These are phyloP conservation scores for Psidium friedrichsthalianum DNA, from an alignment of 345 rosid species.

Conservation along the genomic window DNA sequence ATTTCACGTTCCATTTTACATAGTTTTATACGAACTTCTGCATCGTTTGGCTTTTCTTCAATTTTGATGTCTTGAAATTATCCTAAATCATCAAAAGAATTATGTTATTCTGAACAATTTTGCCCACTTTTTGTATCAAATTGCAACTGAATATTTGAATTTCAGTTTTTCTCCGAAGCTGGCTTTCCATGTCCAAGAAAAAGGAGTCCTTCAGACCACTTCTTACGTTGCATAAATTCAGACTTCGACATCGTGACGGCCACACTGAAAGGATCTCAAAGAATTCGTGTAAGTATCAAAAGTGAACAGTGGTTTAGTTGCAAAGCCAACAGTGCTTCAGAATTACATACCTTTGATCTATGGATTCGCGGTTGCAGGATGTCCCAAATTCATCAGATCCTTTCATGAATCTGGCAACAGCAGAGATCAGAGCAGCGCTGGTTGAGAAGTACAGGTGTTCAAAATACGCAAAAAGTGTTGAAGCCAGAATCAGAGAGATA, in stretches of 20 bases:
- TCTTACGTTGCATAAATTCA: slow-evolving; percentile 61
- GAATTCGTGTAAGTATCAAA: slow-evolving; percentile 29
- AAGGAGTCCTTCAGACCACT: slow-evolving; percentile 79
- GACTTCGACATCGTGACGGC: slow-evolving; percentile 73
- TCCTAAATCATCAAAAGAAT: background rate
- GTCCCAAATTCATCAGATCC: slow-evolving; percentile 30
- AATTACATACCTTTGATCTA: background rate
- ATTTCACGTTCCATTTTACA: background rate
- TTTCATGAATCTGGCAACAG: slow-evolving; percentile 5
- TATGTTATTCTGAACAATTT: background rate
- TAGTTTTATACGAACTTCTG: background rate
- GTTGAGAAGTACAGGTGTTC: slow-evolving; percentile 7
- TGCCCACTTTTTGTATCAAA: background rate
- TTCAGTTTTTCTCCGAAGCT: slow-evolving; percentile 66
- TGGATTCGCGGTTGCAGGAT: slow-evolving; percentile 28
- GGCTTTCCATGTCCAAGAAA: slow-evolving; percentile 66
- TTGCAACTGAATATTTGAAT: background rate
- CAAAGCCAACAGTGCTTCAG: background rate
- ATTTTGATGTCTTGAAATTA: background rate
- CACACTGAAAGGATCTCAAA: slow-evolving; percentile 53
- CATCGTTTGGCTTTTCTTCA: background rate
- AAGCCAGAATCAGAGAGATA: slow-evolving; percentile 3
- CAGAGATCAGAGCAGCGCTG: slow-evolving; percentile 4
- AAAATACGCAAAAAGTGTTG: slow-evolving; percentile 3
- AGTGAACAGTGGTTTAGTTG: background rate